A percentile compares a stretch with the other conserved stretches of the same genome.
Conservation (phyloP, 495 filamentous ascomycete genomes). For the Podospora didyma region DNA sequence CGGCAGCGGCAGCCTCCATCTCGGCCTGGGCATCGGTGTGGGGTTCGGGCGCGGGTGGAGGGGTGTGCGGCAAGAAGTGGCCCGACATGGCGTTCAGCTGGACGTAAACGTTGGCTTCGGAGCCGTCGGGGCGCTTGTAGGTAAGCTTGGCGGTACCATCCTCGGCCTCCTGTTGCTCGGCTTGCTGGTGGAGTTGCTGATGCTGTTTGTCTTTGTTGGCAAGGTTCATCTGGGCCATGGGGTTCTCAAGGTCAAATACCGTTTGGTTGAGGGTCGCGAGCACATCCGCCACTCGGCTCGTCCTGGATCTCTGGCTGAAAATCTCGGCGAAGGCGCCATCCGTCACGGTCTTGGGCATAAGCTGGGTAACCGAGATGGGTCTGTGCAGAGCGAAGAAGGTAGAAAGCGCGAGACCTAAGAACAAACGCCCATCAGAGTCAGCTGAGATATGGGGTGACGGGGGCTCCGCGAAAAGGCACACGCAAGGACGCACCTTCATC, state of each 20-base stretch:
- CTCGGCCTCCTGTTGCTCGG: conserved; percentile 24
- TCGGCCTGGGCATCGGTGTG: conserved; percentile 41
- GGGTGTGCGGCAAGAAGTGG: conserved; percentile 70
- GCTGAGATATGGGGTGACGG: too few species aligned
- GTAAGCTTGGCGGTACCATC: conserved; percentile 32
- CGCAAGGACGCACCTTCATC: conserved; percentile 56
- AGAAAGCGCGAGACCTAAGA: conserved; percentile 74
- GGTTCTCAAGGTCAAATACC: conserved; percentile 66
- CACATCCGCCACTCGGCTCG: conserved; percentile 56
- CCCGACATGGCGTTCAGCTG: conserved; percentile 45
- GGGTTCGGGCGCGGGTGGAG: conserved; percentile 69
- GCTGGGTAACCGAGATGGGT: conserved; percentile 81
- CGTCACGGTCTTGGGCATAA: conserved; percentile 68
- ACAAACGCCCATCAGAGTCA: background rate
- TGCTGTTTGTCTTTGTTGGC: conserved; percentile 14
- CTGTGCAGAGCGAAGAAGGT: conserved; percentile 95
- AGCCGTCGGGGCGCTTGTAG: conserved; percentile 50
- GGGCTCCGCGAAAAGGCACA: background rate
- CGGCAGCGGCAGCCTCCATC: conserved; percentile 27
- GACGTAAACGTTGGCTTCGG: conserved; percentile 39
- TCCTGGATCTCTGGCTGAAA: conserved; percentile 59
- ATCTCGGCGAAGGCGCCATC: conserved; percentile 74
- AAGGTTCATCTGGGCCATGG: conserved; percentile 37
- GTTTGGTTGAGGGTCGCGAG: conserved; percentile 73
- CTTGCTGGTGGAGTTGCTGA: conserved; percentile 15